Evolutionary conservation across 352 stramenopile genomes (phyloP), one percentile per base, ranked within the genome.

Genomic region (Phytophthora sp.): DNA sequence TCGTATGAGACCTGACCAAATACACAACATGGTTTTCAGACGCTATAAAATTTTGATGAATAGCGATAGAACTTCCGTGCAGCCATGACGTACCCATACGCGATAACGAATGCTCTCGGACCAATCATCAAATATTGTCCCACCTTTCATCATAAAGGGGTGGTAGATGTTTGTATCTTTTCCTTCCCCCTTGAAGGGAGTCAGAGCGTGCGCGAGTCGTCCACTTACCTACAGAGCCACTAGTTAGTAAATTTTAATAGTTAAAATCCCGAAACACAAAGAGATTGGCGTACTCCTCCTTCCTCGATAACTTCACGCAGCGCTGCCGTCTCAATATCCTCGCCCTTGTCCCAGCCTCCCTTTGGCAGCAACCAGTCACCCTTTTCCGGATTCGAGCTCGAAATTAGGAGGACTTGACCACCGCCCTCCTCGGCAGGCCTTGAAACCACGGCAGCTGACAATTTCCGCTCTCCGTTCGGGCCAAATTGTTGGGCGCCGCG

Each of bases 221-320:
- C 2, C 41, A 4, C 30, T 29, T 3, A 44, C 47, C 47, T 56
- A 31, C 13, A 52, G 15, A 16, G 20, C 7, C 23, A 38, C 44
- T 13, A 52, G 16, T 52, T 52, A 52, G 24, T 33, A n/a, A n/a
- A n/a, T 67, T 67, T 5, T n/a, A 21, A n/a, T n/a, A n/a, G n/a
- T n/a, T n/a, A n/a, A n/a, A n/a, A n/a, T n/a, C n/a, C n/a, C n/a
- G n/a, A n/a, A n/a, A n/a, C n/a, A n/a, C n/a, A n/a, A n/a, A n/a
- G n/a, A n/a, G n/a, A n/a, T n/a, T n/a, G n/a, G n/a, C 57, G 16
- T 55, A 70, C 63, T 36, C 63, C 63, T 57, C 55, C 63, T 61
- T 71, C 55, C 49, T 71, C 63, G n/a, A 61, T 29, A 12, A 52
- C 38, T 20, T 71, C 63, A n/a, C 63, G 47, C 46, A 41, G 27